Conservation (phyloP, 2,329 filamentous ascomycete genomes). For the Curvularia eragrostidis region DNA sequence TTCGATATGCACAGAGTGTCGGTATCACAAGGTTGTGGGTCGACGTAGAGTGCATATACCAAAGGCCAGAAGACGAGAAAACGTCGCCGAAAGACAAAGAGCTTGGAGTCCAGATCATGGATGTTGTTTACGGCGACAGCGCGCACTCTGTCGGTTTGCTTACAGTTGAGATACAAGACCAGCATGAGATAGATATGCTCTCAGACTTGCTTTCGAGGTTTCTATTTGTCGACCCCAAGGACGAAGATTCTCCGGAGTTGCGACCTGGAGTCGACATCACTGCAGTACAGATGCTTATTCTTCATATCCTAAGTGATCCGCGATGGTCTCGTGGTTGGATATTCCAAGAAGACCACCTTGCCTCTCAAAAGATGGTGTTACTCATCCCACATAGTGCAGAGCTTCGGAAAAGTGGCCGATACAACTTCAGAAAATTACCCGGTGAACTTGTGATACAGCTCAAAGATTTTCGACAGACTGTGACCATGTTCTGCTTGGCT, state of each 20-base stretch:
- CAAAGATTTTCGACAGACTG: conserved; percentile 17
- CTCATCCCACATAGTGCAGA: conserved; percentile 20
- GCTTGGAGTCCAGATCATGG: conserved; percentile 30
- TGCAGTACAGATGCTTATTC: conserved; percentile 21
- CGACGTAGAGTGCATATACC: conserved; percentile 32
- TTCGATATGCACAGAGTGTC: conserved; percentile 20
- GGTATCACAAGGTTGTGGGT: conserved; percentile 23
- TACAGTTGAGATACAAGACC: conserved; percentile 12
- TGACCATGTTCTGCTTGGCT: conserved; percentile 28
- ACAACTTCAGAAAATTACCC: conserved; percentile 15
- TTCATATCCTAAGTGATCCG: conserved; percentile 20
- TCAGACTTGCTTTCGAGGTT: conserved; percentile 8
- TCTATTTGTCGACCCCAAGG: conserved; percentile 9
- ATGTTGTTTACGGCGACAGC: conserved; percentile 26
- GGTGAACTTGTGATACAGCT: conserved; percentile 25
- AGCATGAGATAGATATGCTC: conserved; percentile 20
- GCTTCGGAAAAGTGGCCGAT: background rate
- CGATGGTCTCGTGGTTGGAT: conserved; percentile 34
- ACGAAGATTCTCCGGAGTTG: conserved; percentile 1
- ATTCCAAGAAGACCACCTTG: conserved; percentile 33
- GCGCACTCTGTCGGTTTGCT: conserved; percentile 23
- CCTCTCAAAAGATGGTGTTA: conserved; percentile 22
- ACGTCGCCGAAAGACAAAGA: conserved; percentile 7
- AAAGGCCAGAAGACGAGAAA: conserved; percentile 15
- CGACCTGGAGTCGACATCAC: background rate